phyloP scores from a whole-genome alignment of 2,329 filamentous ascomycete genomes.

The Botryotinia calthae region DNA sequence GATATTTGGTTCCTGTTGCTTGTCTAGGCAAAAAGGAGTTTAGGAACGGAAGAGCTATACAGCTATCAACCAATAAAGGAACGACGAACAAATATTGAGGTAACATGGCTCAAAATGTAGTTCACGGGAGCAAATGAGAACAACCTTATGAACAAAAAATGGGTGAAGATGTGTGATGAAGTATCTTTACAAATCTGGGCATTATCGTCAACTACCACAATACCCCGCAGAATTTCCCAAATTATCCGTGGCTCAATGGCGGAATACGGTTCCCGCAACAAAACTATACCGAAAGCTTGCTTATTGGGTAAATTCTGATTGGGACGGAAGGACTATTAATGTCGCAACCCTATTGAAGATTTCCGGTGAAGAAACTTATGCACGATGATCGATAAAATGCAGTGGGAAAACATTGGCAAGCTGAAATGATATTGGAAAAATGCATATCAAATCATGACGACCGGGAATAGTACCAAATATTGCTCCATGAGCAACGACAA shows the following conservation, averaged over 20 bases:
- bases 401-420: not conserved
- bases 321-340: not conserved
- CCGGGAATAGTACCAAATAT: not conserved
- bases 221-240: not conserved
- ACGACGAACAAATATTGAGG: not conserved
- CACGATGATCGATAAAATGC: not conserved
- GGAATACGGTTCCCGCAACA: not conserved
- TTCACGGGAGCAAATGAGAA: not conserved
- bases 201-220: not conserved
- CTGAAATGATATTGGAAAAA: not conserved
- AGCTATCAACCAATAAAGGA: not conserved
- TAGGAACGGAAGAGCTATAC: not conserved
- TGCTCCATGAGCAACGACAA: not conserved
- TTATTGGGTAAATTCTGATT: constrained; percentile 9
- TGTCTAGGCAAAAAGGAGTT: not conserved
- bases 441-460: not conserved
- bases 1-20: not conserved
- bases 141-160: too few species aligned
- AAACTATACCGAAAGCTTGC: not conserved
- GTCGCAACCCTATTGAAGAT: not conserved
- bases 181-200: not conserved
- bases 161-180: not conserved
- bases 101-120: not conserved
- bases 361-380: not conserved
- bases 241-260: not conserved